Percentiles rank a stretch among this genome's conserved stretches.
phyloP scores from a whole-genome alignment of 331 rosid species.

The Acacia concinna region DNA sequence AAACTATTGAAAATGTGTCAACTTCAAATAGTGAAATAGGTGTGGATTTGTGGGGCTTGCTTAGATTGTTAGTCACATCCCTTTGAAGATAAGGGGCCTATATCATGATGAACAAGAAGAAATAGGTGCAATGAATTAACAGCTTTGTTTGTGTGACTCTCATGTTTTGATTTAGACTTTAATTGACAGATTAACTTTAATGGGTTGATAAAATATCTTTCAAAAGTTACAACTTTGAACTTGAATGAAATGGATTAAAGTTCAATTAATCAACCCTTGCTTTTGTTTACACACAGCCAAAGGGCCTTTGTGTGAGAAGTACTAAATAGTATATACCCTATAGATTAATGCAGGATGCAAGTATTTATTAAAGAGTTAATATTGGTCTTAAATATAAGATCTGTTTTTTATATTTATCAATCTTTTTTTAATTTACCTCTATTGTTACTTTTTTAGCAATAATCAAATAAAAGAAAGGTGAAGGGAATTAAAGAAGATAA shows the following conservation, averaged over 20 bases:
- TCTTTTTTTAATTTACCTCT: no score
- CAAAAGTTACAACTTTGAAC: not conserved
- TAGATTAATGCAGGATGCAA: no score
- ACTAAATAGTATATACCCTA: no score
- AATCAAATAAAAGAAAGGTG: no score
- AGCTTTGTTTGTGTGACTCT: not conserved
- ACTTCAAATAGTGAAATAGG: not conserved
- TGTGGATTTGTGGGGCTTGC: not conserved
- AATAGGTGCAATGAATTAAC: not conserved
- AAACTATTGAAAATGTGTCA: not conserved
- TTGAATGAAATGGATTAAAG: not conserved
- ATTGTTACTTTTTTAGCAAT: no score
- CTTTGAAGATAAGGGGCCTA: not conserved
- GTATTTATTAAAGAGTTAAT: no score
- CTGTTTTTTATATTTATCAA: no score
- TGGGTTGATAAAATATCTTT: not conserved
- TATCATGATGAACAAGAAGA: not conserved
- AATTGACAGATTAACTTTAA: not conserved
- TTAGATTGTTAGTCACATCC: slow-evolving; percentile 1
- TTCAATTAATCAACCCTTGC: not conserved
- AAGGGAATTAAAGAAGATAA: no score
- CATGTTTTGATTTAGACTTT: not conserved
- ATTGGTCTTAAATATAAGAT: no score
- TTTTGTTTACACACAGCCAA: not conserved
- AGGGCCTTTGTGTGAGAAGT: no score